phyloP scores from a whole-genome alignment of 495 filamentous ascomycete species.

The Amniculicola lignicola region DNA sequence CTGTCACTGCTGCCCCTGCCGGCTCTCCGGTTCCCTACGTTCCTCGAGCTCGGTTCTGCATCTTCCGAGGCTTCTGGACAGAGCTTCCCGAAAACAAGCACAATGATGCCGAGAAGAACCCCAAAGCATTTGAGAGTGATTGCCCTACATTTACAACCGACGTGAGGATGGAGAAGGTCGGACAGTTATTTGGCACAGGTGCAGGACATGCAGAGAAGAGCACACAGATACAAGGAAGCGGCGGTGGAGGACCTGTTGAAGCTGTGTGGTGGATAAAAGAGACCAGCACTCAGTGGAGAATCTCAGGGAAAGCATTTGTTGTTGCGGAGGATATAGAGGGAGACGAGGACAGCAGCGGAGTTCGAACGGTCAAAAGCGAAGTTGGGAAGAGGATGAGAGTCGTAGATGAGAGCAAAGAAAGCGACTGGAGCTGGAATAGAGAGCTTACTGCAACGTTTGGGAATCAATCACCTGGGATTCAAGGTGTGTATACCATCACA shows the following conservation, averaged over 20 bases:
- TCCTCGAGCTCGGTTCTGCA: conserved; percentile 61
- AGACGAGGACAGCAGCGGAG: conserved; percentile 46
- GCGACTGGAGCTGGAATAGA: conserved; percentile 46
- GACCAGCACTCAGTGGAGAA: conserved; percentile 73
- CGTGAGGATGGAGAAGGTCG: conserved; percentile 75
- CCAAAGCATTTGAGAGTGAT: conserved; percentile 66
- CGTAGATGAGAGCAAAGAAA: conserved; percentile 37
- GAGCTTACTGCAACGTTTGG: conserved; percentile 86
- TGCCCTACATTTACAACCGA: conserved; percentile 83
- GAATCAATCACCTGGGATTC: conserved; percentile 67
- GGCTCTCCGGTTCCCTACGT: conserved; percentile 41
- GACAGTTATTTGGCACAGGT: conserved; percentile 57
- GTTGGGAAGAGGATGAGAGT: conserved; percentile 45
- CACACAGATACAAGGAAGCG: conserved; percentile 48
- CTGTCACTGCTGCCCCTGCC: conserved; percentile 51
- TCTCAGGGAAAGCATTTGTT: conserved; percentile 67
- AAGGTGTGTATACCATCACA: conserved; percentile 33
- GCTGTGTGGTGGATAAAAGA: conserved; percentile 79
- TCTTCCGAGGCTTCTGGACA: conserved; percentile 82
- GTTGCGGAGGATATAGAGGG: conserved; percentile 54
- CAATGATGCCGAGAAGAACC: conserved; percentile 64
- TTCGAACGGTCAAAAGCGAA: conserved; percentile 49
- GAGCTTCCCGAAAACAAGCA: conserved; percentile 65
- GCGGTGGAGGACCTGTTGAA: conserved; percentile 70
- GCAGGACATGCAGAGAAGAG: conserved; percentile 35